Percentiles rank a stretch among this genome's conserved stretches.
These are phyloP conservation scores for Rhamnella rubrinervis DNA, from an alignment of 331 rosid species.

Conservation along the genomic window DNA sequence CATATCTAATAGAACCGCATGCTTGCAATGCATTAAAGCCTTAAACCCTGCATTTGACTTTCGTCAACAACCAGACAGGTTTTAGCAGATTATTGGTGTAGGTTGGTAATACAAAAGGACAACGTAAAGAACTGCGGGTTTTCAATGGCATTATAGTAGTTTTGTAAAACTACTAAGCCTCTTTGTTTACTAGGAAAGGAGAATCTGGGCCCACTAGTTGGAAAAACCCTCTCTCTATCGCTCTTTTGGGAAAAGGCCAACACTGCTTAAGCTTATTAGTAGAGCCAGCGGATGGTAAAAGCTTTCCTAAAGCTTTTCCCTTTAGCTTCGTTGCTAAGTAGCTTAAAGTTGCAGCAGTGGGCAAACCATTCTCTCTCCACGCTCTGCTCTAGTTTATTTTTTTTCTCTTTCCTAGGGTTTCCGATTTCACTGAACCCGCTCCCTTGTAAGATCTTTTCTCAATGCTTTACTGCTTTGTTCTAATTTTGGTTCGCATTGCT, in stretches of 20 bases:
- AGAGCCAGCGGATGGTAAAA: no score
- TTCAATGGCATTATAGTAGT: background rate
- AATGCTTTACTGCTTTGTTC: background rate
- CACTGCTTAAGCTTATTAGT: no score
- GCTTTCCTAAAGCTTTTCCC: no score
- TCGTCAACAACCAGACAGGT: no score
- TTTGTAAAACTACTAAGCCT: background rate
- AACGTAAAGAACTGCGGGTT: no score
- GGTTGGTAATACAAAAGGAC: no score
- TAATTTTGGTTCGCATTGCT: background rate
- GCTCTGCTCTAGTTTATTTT: background rate
- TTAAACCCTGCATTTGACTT: no score
- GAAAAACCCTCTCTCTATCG: background rate
- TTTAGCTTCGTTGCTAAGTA: background rate
- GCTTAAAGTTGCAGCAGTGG: constrained; percentile 40
- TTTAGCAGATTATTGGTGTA: no score
- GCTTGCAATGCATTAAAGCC: no score
- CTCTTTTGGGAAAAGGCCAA: background rate
- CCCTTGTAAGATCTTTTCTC: background rate
- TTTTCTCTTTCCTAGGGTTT: constrained; percentile 37
- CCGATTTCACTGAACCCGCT: background rate
- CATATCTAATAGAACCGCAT: no score
- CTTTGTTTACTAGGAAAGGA: background rate
- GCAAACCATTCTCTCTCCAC: background rate
- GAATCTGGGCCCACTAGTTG: constrained; percentile 17